Conservation (phyloP, 176 grass and related monocot species). For the Alloteropsis semialata region DNA sequence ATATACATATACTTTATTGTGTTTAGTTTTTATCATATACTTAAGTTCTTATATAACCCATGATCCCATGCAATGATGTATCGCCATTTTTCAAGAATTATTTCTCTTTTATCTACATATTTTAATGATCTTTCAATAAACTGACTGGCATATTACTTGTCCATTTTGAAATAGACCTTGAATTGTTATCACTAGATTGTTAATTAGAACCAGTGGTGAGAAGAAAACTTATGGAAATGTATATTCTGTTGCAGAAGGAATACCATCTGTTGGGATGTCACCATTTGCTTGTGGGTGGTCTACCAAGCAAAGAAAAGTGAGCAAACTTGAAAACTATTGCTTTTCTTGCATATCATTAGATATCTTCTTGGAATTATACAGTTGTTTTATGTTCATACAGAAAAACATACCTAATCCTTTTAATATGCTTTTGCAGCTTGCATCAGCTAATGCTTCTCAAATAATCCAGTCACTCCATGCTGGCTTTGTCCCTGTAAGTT, state of each 20-base stretch:
- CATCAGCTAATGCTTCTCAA: conserved; percentile 70
- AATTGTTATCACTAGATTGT: conserved; percentile 18
- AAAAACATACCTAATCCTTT: not conserved
- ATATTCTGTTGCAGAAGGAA: conserved; percentile 75
- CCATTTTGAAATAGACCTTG: conserved; percentile 12
- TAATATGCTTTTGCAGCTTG: conserved; percentile 53
- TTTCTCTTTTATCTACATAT: not conserved
- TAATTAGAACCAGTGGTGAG: not conserved
- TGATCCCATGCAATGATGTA: not conserved
- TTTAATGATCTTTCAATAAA: not conserved
- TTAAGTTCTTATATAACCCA: not conserved
- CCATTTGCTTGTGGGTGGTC: conserved; percentile 98
- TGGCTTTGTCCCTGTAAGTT: conserved; percentile 92
- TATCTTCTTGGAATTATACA: not conserved
- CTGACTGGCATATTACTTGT: not conserved
- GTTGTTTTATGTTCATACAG: conserved; percentile 12
- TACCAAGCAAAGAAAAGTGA: conserved; percentile 76
- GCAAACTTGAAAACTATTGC: conserved; percentile 22
- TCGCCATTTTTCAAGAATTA: conserved; percentile 11
- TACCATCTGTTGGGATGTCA: conserved; percentile 93
- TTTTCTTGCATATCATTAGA: conserved; percentile 18
- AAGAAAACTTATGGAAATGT: not conserved
- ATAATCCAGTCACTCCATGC: conserved; percentile 60
- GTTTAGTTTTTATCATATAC: not conserved
- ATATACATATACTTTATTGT: conserved; percentile 12